Evolutionary conservation across 2,329 filamentous ascomycete species (phyloP).

Genomic region (Fusarium multiceps): DNA sequence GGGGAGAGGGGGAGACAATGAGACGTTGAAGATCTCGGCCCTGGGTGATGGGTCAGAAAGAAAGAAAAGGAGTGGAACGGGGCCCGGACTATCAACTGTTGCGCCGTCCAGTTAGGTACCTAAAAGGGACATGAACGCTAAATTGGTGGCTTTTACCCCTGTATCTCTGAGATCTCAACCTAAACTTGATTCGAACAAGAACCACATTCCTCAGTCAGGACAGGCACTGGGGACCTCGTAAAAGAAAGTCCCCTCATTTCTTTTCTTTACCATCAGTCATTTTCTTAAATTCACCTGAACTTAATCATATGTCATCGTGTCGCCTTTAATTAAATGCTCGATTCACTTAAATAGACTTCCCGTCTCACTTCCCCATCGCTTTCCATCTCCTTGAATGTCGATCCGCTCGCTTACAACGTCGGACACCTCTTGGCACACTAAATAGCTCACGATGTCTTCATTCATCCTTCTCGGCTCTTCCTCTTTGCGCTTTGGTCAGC

Average conservation of each 20-base stretch:
- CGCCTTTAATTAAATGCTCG: not conserved
- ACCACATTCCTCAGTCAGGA: not conserved
- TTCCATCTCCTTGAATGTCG: not conserved
- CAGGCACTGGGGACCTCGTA: conserved; percentile 1
- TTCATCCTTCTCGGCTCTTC: not conserved
- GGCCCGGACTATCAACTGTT: conserved; percentile 15
- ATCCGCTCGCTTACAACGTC: not conserved
- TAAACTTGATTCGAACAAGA: not conserved
- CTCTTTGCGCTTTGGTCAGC: not conserved
- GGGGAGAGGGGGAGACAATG: not conserved
- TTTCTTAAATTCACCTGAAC: not conserved
- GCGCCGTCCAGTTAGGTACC: not conserved
- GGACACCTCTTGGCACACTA: not conserved
- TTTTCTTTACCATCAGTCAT: not conserved
- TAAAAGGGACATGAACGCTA: not conserved
- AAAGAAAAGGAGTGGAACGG: conserved; percentile 9
- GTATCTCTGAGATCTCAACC: not conserved
- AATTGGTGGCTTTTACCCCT: not conserved
- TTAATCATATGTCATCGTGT: not conserved
- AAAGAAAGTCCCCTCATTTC: conserved; percentile 8
- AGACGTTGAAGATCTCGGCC: conserved; percentile 10
- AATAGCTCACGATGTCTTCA: not conserved
- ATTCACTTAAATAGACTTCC: not conserved
- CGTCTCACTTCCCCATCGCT: not conserved
- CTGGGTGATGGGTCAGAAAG: conserved; percentile 4